A percentile compares a stretch with the other conserved stretches of the same genome.
Evolutionary conservation across 176 grass and related monocot species (phyloP).

Genomic region (Rhynchospora pubera): DNA sequence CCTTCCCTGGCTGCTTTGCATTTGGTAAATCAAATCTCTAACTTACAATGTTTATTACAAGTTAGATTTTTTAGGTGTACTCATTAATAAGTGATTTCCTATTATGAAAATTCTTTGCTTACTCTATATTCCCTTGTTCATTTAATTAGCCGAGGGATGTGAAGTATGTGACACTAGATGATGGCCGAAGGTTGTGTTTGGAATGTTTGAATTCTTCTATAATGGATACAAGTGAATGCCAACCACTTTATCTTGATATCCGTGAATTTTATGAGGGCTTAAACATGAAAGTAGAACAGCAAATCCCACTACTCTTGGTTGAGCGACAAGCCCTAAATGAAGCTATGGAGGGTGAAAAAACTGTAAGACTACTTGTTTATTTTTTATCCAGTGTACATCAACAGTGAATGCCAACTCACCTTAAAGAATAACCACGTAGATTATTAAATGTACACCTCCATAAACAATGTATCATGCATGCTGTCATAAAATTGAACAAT

Average conservation of each 20-base stretch:
- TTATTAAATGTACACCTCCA: background rate
- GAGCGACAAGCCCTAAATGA: conserved; percentile 78
- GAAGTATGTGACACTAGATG: conserved; percentile 70
- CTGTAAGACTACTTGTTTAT: conserved; percentile 33
- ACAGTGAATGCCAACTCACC: background rate
- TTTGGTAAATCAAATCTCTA: background rate
- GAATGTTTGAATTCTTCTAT: conserved; percentile 67
- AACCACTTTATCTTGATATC: conserved; percentile 78
- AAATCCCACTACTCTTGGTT: conserved; percentile 73
- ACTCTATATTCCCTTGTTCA: background rate
- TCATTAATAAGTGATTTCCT: background rate
- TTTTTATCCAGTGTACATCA: background rate
- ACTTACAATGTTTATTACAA: background rate
- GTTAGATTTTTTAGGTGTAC: background rate
- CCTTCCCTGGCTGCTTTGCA: background rate
- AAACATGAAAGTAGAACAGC: conserved; percentile 78
- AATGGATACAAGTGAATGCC: conserved; percentile 73
- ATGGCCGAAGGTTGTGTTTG: conserved; percentile 76
- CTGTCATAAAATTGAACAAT: background rate
- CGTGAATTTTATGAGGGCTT: conserved; percentile 82
- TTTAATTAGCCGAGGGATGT: conserved; percentile 45
- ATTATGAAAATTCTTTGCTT: background rate
- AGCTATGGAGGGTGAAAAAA: conserved; percentile 75
- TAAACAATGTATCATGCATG: background rate
- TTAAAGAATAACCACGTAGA: background rate